These are phyloP conservation scores for Chamaecyparis obtusa DNA, from an alignment of 75 land plant species.

Conservation along the genomic window DNA sequence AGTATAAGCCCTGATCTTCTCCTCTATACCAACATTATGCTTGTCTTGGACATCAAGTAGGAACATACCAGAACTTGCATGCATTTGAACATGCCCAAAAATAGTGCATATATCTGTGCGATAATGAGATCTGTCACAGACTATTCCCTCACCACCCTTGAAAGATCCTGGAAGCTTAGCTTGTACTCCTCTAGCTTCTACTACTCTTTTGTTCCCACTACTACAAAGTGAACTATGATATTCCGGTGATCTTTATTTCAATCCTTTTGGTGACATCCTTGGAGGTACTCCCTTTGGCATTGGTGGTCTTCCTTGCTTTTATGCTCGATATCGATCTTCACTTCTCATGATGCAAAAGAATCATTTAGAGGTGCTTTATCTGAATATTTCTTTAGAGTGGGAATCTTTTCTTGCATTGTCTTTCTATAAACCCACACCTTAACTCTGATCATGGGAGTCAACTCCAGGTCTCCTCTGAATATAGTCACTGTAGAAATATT, in stretches of 20 bases:
- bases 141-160: conserved; percentile 3
- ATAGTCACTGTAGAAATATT: conserved; percentile 72
- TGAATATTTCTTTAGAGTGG: conserved; percentile 83
- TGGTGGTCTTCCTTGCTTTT: conserved; percentile 70
- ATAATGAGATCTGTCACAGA: conserved; percentile 32
- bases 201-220: neutral
- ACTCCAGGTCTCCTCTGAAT: conserved; percentile 88
- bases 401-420: conserved; percentile 79
- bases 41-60: neutral
- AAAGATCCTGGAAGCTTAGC: neutral
- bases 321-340: conserved; percentile 85
- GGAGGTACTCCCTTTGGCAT: no score
- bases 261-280: no score
- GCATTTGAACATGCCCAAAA: conserved; percentile 11
- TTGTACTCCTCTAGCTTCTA: neutral
- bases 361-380: conserved; percentile 80
- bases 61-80: neutral
- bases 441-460: conserved; percentile 70
- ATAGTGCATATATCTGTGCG: conserved; percentile 30
- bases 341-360: conserved; percentile 77
- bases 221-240: no score
- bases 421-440: conserved; percentile 99
- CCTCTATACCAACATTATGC: conserved; percentile 5
- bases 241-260: no score
- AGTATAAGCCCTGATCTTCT: conserved; percentile 28